phyloP scores from a whole-genome alignment of 306 rosid species.

The Coriaria nepalensis region DNA sequence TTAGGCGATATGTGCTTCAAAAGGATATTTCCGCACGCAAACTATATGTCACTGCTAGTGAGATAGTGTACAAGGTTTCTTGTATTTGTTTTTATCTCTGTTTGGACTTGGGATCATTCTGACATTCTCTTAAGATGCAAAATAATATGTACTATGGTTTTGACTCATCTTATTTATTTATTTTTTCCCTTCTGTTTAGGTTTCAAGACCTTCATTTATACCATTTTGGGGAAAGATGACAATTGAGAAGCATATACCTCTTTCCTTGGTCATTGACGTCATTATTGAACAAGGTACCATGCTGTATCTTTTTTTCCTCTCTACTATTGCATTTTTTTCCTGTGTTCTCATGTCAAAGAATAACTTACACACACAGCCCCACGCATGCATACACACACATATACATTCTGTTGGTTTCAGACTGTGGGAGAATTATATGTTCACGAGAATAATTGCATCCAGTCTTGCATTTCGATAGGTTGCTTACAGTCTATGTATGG shows the following conservation, averaged over 20 bases:
- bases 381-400: too few species aligned
- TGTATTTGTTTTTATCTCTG: neutral
- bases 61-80: constrained; percentile 76
- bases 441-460: constrained; percentile 1
- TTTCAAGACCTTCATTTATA: constrained; percentile 79
- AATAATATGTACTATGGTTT: neutral
- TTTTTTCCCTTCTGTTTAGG: constrained; percentile 23
- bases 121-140: constrained; percentile 1
- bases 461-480: constrained; percentile 32
- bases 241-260: constrained; percentile 62
- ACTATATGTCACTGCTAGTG: constrained; percentile 60
- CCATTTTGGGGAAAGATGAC: constrained; percentile 57
- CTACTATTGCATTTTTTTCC: neutral
- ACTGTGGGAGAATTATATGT: neutral
- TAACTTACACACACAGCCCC: neutral
- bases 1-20: constrained; percentile 53
- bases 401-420: neutral
- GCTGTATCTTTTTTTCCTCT: neutral
- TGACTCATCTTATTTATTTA: neutral
- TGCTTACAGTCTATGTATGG: constrained; percentile 78
- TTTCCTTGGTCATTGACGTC: constrained; percentile 62
- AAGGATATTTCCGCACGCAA: constrained; percentile 68
- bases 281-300: constrained; percentile 80
- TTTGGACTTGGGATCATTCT: neutral
- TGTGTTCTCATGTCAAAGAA: neutral